phyloP scores from a whole-genome alignment of 257 asterid genomes.

The Scutellaria barbata region DNA sequence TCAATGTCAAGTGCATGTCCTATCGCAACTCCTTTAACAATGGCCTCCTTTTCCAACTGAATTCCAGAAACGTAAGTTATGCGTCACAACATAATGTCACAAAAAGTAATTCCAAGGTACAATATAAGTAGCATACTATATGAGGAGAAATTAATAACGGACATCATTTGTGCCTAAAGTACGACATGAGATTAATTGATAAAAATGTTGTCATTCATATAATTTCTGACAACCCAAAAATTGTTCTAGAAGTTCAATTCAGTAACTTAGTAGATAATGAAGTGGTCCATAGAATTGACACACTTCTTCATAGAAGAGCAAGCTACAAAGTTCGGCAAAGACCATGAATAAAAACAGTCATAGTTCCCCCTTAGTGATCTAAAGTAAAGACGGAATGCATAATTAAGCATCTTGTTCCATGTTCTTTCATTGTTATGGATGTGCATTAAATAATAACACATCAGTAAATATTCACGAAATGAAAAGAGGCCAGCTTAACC shows the following conservation, averaged over 20 bases:
- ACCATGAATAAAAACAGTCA: neutral
- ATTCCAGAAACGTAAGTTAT: constrained; percentile 34
- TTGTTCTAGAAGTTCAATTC: constrained; percentile 16
- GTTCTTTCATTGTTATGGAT: neutral
- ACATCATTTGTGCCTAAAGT: constrained; percentile 16
- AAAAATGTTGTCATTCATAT: constrained; percentile 5
- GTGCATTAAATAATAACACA: constrained; percentile 4
- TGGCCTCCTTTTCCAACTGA: constrained; percentile 96
- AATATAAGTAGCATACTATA: constrained; percentile 28
- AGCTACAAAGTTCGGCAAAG: neutral
- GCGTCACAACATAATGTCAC: constrained; percentile 10
- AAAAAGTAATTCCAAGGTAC: constrained; percentile 23
- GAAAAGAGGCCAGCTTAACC: constrained; percentile 26
- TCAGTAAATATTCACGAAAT: constrained; percentile 2
- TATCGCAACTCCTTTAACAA: constrained; percentile 70
- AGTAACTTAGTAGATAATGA: constrained; percentile 18
- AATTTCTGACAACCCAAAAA: neutral
- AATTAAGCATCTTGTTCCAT: neutral
- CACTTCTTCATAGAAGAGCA: constrained; percentile 27
- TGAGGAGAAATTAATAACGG: constrained; percentile 30
- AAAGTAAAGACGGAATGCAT: constrained; percentile 3
- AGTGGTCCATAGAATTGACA: neutral
- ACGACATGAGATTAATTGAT: constrained; percentile 11
- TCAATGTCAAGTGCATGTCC: constrained; percentile 85
- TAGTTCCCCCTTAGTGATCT: neutral